Evolutionary conservation across 1,284 basidiomycete species (phyloP).

Genomic region (Irpex lacteus): DNA sequence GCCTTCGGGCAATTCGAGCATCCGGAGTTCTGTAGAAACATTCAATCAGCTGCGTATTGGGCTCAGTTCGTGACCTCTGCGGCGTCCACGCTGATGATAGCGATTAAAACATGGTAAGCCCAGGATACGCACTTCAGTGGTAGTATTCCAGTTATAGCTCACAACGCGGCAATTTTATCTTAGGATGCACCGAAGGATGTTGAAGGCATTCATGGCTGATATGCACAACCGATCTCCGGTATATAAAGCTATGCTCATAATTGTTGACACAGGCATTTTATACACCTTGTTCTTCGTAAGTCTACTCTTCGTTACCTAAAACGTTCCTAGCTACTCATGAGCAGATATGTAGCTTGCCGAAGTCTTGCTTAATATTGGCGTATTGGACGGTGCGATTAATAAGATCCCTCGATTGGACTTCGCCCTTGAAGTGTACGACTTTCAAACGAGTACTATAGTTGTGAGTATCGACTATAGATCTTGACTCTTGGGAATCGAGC

Average conservation of each 20-base stretch:
- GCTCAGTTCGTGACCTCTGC: slow-evolving; percentile 14
- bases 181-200: slow-evolving; percentile 15
- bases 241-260: slow-evolving; percentile 15
- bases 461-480: slow-evolving; percentile 6
- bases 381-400: slow-evolving; percentile 6
- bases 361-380: slow-evolving; percentile 11
- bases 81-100: slow-evolving; percentile 15
- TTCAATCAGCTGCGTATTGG: slow-evolving; percentile 16
- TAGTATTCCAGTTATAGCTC: too few relatives aligned
- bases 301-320: neutral
- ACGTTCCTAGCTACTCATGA: too few relatives aligned
- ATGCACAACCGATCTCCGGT: slow-evolving; percentile 8
- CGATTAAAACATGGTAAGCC: slow-evolving; percentile 17
- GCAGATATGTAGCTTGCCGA: slow-evolving; percentile 8
- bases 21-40: slow-evolving; percentile 16
- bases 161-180: neutral
- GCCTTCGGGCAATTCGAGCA: slow-evolving; percentile 11
- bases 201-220: slow-evolving; percentile 7
- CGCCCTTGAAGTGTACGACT: slow-evolving; percentile 15
- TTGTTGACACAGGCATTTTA: slow-evolving; percentile 16
- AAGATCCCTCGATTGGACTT: slow-evolving; percentile 9
- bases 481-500: too few relatives aligned
- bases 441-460: slow-evolving; percentile 13
- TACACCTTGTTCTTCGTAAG: slow-evolving; percentile 15
- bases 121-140: neutral